phyloP scores from a whole-genome alignment of 208 protist species.

The Crithidia mellificae region DNA sequence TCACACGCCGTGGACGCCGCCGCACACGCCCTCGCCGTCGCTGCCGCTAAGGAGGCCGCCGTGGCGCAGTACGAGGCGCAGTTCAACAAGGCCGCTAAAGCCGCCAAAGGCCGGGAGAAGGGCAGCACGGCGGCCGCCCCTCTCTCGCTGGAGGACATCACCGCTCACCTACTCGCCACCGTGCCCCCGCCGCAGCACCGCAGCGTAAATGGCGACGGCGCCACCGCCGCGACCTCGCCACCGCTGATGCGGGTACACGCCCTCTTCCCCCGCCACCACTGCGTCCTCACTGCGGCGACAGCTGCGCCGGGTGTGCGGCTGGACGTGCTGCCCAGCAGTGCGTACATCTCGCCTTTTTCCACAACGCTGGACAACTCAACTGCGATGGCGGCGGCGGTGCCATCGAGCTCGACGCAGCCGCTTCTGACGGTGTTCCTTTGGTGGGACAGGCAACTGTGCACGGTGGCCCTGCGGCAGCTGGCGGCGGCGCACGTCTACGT shows the following conservation, averaged over 20 bases:
- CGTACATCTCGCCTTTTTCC: background rate
- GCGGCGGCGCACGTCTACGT: slow-evolving; percentile 33
- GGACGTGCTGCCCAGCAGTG: slow-evolving; percentile 11
- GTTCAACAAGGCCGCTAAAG: slow-evolving; percentile 26
- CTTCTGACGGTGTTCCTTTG: slow-evolving; percentile 15
- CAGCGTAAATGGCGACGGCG: slow-evolving; percentile 9
- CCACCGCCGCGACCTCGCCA: slow-evolving; percentile 2
- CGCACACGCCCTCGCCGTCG: slow-evolving; percentile 45
- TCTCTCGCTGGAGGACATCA: slow-evolving; percentile 60
- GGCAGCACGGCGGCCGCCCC: slow-evolving; percentile 26
- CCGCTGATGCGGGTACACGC: slow-evolving; percentile 26
- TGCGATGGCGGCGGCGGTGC: too few species aligned
- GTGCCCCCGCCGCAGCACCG: slow-evolving; percentile 39
- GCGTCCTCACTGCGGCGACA: slow-evolving; percentile 10
- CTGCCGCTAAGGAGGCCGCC: slow-evolving; percentile 50
- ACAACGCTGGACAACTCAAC: too few species aligned
- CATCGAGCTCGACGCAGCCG: too few species aligned
- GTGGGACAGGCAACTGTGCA: slow-evolving; percentile 26
- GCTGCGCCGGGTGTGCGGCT: slow-evolving; percentile 22
- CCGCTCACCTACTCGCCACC: slow-evolving; percentile 42
- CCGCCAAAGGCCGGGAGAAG: slow-evolving; percentile 29
- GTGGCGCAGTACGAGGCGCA: slow-evolving; percentile 60
- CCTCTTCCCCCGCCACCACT: slow-evolving; percentile 13
- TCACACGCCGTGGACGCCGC: slow-evolving; percentile 43
- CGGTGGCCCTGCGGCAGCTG: slow-evolving; percentile 26